phyloP scores from a whole-genome alignment of 768 basidiomycete genomes.

The Hericium erinaceus region DNA sequence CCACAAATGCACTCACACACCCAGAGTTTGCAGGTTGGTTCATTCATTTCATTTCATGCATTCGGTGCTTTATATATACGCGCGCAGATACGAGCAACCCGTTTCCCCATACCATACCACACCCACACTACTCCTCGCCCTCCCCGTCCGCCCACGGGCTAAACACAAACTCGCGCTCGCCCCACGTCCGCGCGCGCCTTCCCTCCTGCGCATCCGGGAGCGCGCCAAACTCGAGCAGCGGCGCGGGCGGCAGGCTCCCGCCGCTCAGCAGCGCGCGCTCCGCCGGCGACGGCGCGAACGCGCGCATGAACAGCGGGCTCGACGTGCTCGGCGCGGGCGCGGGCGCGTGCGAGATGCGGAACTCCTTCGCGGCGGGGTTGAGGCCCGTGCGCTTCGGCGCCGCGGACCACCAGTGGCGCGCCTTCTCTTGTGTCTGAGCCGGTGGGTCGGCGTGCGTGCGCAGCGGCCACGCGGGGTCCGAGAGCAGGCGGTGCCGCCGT shows the following conservation, averaged over 20 bases:
- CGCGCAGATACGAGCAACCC: neutral
- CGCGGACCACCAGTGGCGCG: slow-evolving; percentile 9
- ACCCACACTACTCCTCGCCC: slow-evolving; percentile 3
- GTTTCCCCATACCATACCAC: neutral
- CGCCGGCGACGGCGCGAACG: slow-evolving; percentile 81
- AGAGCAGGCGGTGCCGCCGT: slow-evolving; percentile 17
- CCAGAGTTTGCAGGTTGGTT: neutral
- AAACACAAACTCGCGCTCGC: slow-evolving; percentile 55
- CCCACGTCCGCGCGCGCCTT: slow-evolving; percentile 52
- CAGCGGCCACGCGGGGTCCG: slow-evolving; percentile 16
- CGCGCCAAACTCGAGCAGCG: slow-evolving; percentile 47
- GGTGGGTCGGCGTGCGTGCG: slow-evolving; percentile 15
- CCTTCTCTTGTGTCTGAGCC: slow-evolving; percentile 3
- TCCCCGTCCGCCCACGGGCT: slow-evolving; percentile 82
- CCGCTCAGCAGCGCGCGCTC: slow-evolving; percentile 79
- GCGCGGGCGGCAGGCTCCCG: slow-evolving; percentile 66
- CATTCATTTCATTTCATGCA: neutral
- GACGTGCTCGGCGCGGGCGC: slow-evolving; percentile 8
- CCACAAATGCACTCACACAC: neutral
- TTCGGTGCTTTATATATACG: neutral
- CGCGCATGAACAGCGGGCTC: slow-evolving; percentile 36
- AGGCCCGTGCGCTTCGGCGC: slow-evolving; percentile 52
- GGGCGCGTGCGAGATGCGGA: slow-evolving; percentile 38
- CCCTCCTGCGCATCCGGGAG: slow-evolving; percentile 5
- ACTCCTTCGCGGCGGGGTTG: slow-evolving; percentile 83